Percentiles rank a stretch among this genome's conserved stretches.
Evolutionary conservation across 768 basidiomycete genomes (phyloP).

Genomic region (Dioszegia aurantiaca): DNA sequence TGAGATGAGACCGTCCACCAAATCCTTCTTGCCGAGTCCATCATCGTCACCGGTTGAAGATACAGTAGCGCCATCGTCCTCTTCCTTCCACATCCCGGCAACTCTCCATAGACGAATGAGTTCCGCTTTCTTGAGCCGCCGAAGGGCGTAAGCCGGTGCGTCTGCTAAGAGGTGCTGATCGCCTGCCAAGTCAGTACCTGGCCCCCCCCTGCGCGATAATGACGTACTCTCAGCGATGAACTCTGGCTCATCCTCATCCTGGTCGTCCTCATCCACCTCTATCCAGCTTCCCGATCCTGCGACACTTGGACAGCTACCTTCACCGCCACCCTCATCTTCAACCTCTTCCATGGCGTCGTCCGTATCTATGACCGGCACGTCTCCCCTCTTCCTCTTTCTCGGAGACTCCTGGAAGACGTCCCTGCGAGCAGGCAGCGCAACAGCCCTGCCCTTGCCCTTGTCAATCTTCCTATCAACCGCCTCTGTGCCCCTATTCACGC

Average conservation of each 20-base stretch:
- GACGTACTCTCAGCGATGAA: conserved; percentile 46
- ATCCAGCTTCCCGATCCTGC: conserved; percentile 34
- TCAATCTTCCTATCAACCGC: conserved; percentile 1
- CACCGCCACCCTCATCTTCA: conserved; percentile 26
- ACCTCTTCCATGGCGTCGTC: conserved; percentile 3
- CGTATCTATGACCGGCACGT: background rate
- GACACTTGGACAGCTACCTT: background rate
- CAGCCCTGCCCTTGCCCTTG: conserved; percentile 9
- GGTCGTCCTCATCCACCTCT: conserved; percentile 35
- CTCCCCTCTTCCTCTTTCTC: conserved; percentile 18
- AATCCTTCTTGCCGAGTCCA: conserved; percentile 43
- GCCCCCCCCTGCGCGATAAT: background rate
- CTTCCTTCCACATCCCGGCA: conserved; percentile 44
- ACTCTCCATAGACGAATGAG: conserved; percentile 51
- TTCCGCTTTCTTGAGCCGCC: conserved; percentile 46
- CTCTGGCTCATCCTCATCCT: conserved; percentile 33
- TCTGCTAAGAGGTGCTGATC: conserved; percentile 47
- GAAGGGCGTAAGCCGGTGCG: conserved; percentile 43
- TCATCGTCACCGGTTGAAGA: conserved; percentile 27
- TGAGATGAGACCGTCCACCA: conserved; percentile 47
- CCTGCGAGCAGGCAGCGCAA: background rate
- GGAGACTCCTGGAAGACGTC: conserved; percentile 20
- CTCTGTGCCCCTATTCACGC: conserved; percentile 17
- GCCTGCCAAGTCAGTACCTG: conserved; percentile 27
- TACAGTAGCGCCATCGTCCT: conserved; percentile 19